phyloP scores from a whole-genome alignment of 208 protist genomes.

The Leishmania guyanensis region DNA sequence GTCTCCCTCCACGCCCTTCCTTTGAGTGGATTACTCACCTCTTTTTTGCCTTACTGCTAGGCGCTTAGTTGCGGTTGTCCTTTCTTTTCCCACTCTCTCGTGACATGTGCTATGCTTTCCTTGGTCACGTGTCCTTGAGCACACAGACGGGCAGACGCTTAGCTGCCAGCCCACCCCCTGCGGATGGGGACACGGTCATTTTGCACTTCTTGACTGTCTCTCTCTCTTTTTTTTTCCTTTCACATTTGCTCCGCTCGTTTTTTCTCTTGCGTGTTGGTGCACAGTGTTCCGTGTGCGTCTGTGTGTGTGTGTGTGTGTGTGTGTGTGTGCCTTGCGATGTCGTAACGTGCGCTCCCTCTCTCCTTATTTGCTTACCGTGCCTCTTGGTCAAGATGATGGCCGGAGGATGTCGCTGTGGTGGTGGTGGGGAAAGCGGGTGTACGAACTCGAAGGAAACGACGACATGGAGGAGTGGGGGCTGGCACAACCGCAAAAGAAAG shows the following conservation, averaged over 20 bases:
- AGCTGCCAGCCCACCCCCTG: too few relatives aligned
- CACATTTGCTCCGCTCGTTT: not conserved
- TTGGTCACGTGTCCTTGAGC: not conserved
- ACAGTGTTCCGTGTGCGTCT: not conserved
- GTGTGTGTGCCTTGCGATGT: not conserved
- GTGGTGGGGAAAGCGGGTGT: not conserved
- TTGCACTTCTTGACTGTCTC: not conserved
- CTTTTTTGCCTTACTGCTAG: not conserved
- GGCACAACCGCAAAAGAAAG: too few relatives aligned
- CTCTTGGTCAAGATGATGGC: not conserved
- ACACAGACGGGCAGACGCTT: not conserved
- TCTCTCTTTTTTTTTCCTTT: constrained; percentile 4
- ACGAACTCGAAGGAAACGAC: not conserved
- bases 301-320: constrained; percentile 4
- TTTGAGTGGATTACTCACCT: not conserved
- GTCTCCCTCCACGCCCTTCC: not conserved
- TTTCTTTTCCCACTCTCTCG: not conserved
- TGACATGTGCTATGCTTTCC: not conserved
- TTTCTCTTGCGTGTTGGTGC: not conserved
- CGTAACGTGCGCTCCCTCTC: not conserved
- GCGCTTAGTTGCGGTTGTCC: not conserved
- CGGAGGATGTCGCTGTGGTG: not conserved
- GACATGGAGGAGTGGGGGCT: not conserved
- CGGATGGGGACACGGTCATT: too few relatives aligned
- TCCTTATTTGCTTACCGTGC: too few relatives aligned